Base-by-base conservation (phyloP, 495 filamentous ascomycete genomes). In the Daldinia bambusicola region DNA sequence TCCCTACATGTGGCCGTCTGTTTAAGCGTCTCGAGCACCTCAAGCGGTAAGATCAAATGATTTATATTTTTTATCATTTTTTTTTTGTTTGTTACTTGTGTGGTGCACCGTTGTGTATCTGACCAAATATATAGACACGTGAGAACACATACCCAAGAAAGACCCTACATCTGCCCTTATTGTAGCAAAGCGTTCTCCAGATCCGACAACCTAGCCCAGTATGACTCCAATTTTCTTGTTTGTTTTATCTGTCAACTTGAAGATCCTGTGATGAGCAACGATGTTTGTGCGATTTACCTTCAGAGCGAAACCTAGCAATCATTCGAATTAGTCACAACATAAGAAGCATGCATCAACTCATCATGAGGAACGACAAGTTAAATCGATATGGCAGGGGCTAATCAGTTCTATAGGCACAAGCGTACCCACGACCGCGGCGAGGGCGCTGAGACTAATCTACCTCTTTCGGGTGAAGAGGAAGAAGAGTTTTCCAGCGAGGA, bases 11-110 rank as follows among this genome's bases (percentile, higher is more conserved):
- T 79, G 95, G 96, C 48, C 90, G 96, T 78, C 87, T 97, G 70
- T 99, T 99, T 87, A 99, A 99, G 89, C 90, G 95, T 77, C 88
- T 99, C 85, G 95, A 99, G 81, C 95, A 99, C 85, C 88, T 99
- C 74, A 99, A 99, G 86, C 91, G 95, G 93, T 97, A 92, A 88
- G 92, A 81, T 79, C 76, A 75, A 66, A 65, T 69, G 55, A n/a
- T n/a, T n/a, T n/a, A n/a, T n/a, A n/a, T n/a, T n/a, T n/a, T n/a
- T n/a, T n/a, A n/a, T n/a, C n/a, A n/a, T n/a, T n/a, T n/a, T n/a
- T n/a, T 77, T 81, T 81, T 82, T 79, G 77, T 86, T 84, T 89
- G 76, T 83, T 74, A 66, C 63, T 71, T 73, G 41, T 69, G 58
- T 74, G 76, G 71, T 80, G 77, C 67, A 74, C 72, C 76, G 72